phyloP scores from a whole-genome alignment of 805 yeast genomes.

The Scheffersomyces lignosus region DNA sequence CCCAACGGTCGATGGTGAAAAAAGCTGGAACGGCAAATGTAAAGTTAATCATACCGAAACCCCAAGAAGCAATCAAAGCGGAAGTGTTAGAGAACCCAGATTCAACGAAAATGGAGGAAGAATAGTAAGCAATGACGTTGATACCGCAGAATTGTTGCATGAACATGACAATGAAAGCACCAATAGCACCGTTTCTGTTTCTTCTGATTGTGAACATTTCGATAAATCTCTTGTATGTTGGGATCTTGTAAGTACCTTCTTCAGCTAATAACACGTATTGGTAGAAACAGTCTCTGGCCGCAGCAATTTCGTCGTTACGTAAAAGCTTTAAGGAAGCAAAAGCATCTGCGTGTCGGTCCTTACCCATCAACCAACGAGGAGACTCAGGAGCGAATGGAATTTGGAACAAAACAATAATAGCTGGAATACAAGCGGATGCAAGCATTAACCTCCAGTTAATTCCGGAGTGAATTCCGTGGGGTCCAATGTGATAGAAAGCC shows the following conservation, averaged over 20 bases:
- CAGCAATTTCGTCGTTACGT: conserved; percentile 49
- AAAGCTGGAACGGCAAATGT: conserved; percentile 82
- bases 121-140: conserved; percentile 84
- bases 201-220: conserved; percentile 73
- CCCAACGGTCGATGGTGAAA: conserved; percentile 74
- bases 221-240: conserved; percentile 46
- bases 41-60: conserved; percentile 81
- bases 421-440: conserved; percentile 63
- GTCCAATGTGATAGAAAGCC: conserved; percentile 57
- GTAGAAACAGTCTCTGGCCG: conserved; percentile 66
- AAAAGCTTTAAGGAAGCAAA: conserved; percentile 47
- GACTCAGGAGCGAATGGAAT: conserved; percentile 65
- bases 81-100: conserved; percentile 63
- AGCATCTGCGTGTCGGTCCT: conserved; percentile 50
- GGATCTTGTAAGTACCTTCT: conserved; percentile 50
- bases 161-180: conserved; percentile 80
- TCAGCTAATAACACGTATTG: conserved; percentile 58
- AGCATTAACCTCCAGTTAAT: conserved; percentile 63
- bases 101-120: conserved; percentile 70
- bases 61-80: conserved; percentile 80
- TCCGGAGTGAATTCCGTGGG: conserved; percentile 44
- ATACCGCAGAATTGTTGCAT: conserved; percentile 93
- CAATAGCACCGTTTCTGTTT: conserved; percentile 79
- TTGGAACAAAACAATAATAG: conserved; percentile 48
- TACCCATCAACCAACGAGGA: conserved; percentile 67